A percentile compares a stretch with the other conserved stretches of the same genome.
Evolutionary conservation across 2,329 filamentous ascomycete species (phyloP).

Genomic region (Arachnomyces sp.): DNA sequence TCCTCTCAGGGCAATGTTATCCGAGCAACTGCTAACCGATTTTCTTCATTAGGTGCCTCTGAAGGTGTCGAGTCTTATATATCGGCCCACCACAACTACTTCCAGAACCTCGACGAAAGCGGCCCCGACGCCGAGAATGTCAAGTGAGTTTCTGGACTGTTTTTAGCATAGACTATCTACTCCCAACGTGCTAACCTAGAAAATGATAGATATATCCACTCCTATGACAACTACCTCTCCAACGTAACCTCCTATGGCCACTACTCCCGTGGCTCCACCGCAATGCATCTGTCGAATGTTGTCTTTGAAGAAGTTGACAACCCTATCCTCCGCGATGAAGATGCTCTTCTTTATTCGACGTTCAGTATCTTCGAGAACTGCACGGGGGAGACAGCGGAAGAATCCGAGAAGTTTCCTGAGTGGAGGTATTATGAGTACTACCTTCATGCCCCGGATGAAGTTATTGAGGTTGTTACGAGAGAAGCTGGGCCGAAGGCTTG

Average conservation of each 20-base stretch:
- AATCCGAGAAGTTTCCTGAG: background rate
- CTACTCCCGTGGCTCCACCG: constrained; percentile 1
- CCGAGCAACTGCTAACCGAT: background rate
- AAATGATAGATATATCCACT: background rate
- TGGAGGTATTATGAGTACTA: constrained; percentile 1
- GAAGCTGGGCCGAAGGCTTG: constrained; percentile 1
- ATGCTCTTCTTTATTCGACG: background rate
- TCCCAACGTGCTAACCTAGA: too few relatives aligned
- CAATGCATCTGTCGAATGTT: constrained; percentile 2
- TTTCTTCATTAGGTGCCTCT: background rate
- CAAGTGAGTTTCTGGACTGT: background rate
- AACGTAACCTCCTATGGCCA: constrained; percentile 2
- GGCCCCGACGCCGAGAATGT: constrained; percentile 2
- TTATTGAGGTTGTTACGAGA: background rate
- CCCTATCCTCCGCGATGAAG: background rate
- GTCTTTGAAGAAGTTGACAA: background rate
- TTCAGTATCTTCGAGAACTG: background rate
- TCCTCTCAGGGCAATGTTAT: background rate
- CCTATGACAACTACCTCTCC: constrained; percentile 2
- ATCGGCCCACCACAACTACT: constrained; percentile 1
- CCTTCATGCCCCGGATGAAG: background rate
- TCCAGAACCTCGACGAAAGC: constrained; percentile 2
- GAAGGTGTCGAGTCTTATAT: background rate
- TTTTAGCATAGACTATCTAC: too few relatives aligned
- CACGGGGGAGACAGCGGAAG: background rate